These are phyloP conservation scores for Thalassiosira delicatula DNA, from an alignment of 352 stramenopile genomes.

Conservation along the genomic window DNA sequence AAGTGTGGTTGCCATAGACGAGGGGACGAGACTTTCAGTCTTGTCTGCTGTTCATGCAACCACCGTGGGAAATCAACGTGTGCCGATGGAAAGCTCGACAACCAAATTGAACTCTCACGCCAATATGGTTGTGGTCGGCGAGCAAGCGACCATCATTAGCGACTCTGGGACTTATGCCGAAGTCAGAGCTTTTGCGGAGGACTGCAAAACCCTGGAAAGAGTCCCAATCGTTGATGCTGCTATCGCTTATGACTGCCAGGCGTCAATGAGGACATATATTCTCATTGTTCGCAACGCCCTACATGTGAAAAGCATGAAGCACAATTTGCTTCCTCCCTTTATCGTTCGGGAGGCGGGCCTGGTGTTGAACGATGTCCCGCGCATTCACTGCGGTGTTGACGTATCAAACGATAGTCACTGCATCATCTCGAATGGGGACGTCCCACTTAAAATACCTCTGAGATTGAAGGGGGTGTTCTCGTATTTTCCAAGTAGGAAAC, in stretches of 20 bases:
- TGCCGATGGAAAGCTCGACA: too few relatives aligned
- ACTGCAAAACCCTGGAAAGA: not conserved
- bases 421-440: too few relatives aligned
- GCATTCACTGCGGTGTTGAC: conserved; percentile 38
- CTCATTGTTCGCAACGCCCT: conserved; percentile 61
- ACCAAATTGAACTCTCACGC: conserved; percentile 51
- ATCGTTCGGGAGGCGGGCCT: conserved; percentile 55
- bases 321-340: conserved; percentile 70
- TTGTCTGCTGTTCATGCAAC: not conserved
- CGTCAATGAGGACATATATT: conserved; percentile 20
- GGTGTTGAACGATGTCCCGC: conserved; percentile 46
- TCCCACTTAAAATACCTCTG: conserved; percentile 60
- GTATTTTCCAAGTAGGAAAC: conserved; percentile 47
- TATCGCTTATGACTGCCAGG: conserved; percentile 46
- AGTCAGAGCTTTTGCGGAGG: conserved; percentile 36
- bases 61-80: not conserved
- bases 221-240: conserved; percentile 55
- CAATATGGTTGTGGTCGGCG: conserved; percentile 56
- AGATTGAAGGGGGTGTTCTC: conserved; percentile 57
- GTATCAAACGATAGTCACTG: conserved; percentile 13
- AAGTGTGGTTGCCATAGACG: not conserved
- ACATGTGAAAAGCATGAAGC: conserved; percentile 52
- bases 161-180: conserved; percentile 2
- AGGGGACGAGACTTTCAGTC: not conserved
- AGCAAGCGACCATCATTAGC: conserved; percentile 25